Evolutionary conservation across 2,329 filamentous ascomycete species (phyloP).

Genomic region (Pseudogymnoascus sp.): DNA sequence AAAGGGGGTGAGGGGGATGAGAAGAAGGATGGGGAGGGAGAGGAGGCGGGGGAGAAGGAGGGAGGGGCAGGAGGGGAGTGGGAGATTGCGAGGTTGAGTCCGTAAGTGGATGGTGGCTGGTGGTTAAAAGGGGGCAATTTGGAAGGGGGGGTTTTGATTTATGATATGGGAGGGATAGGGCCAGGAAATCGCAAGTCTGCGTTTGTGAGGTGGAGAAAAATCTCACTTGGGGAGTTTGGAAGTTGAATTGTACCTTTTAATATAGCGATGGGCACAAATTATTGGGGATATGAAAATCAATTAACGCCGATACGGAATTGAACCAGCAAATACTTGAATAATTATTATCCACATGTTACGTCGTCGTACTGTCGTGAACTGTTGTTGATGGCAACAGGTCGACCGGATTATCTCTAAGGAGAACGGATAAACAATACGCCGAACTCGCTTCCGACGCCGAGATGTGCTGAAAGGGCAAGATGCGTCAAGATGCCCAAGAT

Average conservation of each 20-base stretch:
- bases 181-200: not conserved
- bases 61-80: conserved; percentile 41
- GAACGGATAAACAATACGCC: not conserved
- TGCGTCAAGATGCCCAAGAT: not conserved
- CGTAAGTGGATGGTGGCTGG: conserved; percentile 33
- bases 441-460: conserved; percentile 3
- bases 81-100: conserved; percentile 66
- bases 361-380: not conserved
- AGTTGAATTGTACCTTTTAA: not conserved
- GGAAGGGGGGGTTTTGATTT: not conserved
- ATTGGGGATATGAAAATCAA: not conserved
- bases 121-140: not conserved
- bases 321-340: not conserved
- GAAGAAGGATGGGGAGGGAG: conserved; percentile 66
- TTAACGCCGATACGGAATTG: not conserved
- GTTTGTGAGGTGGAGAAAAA: not conserved
- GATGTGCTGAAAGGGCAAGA: conserved; percentile 3
- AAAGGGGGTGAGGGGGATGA: conserved; percentile 35
- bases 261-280: not conserved
- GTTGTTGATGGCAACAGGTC: not conserved
- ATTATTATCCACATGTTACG: not conserved
- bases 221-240: not conserved
- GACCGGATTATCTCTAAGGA: not conserved
- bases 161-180: not conserved
- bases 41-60: conserved; percentile 52